Evolutionary conservation across 805 yeast species (phyloP).

Genomic region (Myxozyma neglecta): DNA sequence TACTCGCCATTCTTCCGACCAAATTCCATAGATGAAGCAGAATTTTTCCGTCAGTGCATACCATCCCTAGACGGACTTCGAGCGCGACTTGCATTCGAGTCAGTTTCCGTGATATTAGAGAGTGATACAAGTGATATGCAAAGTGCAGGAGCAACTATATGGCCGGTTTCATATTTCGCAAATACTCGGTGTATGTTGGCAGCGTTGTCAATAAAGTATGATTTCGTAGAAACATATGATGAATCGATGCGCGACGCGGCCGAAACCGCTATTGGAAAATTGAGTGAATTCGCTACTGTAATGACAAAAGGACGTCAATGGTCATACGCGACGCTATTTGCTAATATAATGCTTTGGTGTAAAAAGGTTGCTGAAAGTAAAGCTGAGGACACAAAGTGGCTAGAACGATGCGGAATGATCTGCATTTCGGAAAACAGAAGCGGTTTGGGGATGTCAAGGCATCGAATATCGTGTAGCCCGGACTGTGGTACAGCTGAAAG

Average conservation of each 20-base stretch:
- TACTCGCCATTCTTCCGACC: constrained; percentile 19
- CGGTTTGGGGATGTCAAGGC: neutral
- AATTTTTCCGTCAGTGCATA: constrained; percentile 9
- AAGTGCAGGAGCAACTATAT: constrained; percentile 12
- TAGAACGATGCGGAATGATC: neutral
- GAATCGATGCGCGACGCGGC: constrained; percentile 5
- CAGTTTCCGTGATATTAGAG: constrained; percentile 1
- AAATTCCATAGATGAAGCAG: constrained; percentile 1
- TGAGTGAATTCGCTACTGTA: constrained; percentile 5
- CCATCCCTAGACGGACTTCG: constrained; percentile 13
- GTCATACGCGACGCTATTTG: constrained; percentile 17
- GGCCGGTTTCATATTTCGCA: constrained; percentile 11
- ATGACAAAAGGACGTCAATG: constrained; percentile 14
- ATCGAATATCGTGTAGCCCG: neutral
- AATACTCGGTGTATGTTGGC: constrained; percentile 13
- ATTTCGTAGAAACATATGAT: constrained; percentile 6
- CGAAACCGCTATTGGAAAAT: constrained; percentile 6
- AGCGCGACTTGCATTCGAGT: constrained; percentile 6
- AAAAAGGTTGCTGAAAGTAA: constrained; percentile 12
- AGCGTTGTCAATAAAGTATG: constrained; percentile 15
- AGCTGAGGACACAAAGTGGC: constrained; percentile 2
- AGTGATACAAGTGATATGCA: constrained; percentile 10
- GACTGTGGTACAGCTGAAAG: no score
- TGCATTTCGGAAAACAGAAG: neutral
- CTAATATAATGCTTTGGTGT: constrained; percentile 15